Percentiles rank a stretch among this genome's conserved stretches.
phyloP scores from a whole-genome alignment of 495 filamentous ascomycete genomes.

The Chaetomium tenue region DNA sequence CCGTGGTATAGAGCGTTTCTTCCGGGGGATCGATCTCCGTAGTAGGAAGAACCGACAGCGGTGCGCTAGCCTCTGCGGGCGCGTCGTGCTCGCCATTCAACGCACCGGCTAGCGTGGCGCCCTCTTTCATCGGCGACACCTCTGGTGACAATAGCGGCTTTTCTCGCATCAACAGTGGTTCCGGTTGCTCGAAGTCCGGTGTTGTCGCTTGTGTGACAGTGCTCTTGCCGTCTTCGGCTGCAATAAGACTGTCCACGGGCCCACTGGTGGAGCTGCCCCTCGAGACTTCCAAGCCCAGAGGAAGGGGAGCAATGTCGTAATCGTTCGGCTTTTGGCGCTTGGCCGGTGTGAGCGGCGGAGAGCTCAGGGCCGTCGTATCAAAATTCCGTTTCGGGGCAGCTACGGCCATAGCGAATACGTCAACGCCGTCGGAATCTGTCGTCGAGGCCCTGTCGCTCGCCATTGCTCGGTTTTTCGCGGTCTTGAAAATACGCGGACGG shows the following conservation, averaged over 20 bases:
- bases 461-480: conserved; percentile 34
- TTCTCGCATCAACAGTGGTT: conserved; percentile 38
- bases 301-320: conserved; percentile 34
- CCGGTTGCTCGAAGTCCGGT: conserved; percentile 41
- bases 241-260: conserved; percentile 24
- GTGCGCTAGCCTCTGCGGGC: background rate
- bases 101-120: conserved; percentile 13
- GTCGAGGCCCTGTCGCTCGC: conserved; percentile 35
- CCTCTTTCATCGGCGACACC: conserved; percentile 37
- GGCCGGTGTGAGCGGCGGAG: conserved; percentile 48
- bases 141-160: conserved; percentile 40
- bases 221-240: conserved; percentile 30
- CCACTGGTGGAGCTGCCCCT: conserved; percentile 30
- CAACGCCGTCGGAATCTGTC: conserved; percentile 16
- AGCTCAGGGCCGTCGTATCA: conserved; percentile 36
- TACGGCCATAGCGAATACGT: conserved; percentile 21
- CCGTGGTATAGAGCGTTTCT: background rate
- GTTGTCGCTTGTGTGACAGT: conserved; percentile 44
- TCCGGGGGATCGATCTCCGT: background rate
- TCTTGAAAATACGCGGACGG: conserved; percentile 44
- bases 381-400: conserved; percentile 37
- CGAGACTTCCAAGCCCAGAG: conserved; percentile 27
- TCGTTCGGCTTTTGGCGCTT: conserved; percentile 42
- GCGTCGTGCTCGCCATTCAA: conserved; percentile 21
- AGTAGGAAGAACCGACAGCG: conserved; percentile 19